Evolutionary conservation across 768 basidiomycete species (phyloP).

Genomic region (Boletus rubescentipes): DNA sequence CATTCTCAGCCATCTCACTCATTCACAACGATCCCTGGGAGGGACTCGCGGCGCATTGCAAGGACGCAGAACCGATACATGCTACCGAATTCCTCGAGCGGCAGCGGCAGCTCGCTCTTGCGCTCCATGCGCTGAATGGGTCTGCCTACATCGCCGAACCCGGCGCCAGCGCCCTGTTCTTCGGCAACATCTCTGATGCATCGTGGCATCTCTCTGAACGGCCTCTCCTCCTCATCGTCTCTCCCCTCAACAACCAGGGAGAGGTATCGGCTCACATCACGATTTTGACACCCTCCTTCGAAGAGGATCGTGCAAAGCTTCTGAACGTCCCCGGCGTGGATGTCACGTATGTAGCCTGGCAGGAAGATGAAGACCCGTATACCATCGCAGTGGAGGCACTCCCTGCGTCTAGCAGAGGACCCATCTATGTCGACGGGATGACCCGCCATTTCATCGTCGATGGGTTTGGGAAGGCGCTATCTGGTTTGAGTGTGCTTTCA

Average conservation of each 20-base stretch:
- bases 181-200: conserved; percentile 61
- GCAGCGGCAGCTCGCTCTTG: conserved; percentile 53
- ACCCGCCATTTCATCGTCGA: conserved; percentile 65
- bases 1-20: neutral
- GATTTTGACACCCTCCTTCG: conserved; percentile 76
- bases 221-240: conserved; percentile 68
- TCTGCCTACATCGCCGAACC: conserved; percentile 81
- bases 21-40: conserved; percentile 16
- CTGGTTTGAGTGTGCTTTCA: conserved; percentile 39
- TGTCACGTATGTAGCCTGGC: conserved; percentile 55
- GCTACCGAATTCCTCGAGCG: conserved; percentile 47
- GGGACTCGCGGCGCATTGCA: conserved; percentile 44
- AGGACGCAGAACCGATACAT: conserved; percentile 47
- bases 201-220: conserved; percentile 78
- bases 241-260: conserved; percentile 35
- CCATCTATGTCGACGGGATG: conserved; percentile 59
- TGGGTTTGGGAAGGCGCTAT: conserved; percentile 50
- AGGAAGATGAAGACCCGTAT: conserved; percentile 71
- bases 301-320: conserved; percentile 64
- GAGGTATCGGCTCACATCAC: conserved; percentile 45
- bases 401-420: conserved; percentile 26
- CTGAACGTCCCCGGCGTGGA: conserved; percentile 51
- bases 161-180: conserved; percentile 68
- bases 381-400: conserved; percentile 40
- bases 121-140: conserved; percentile 49